A percentile compares a stretch with the other conserved stretches of the same genome.
phyloP scores from a whole-genome alignment of 208 protist species.

The Leishmania lainsoni region DNA sequence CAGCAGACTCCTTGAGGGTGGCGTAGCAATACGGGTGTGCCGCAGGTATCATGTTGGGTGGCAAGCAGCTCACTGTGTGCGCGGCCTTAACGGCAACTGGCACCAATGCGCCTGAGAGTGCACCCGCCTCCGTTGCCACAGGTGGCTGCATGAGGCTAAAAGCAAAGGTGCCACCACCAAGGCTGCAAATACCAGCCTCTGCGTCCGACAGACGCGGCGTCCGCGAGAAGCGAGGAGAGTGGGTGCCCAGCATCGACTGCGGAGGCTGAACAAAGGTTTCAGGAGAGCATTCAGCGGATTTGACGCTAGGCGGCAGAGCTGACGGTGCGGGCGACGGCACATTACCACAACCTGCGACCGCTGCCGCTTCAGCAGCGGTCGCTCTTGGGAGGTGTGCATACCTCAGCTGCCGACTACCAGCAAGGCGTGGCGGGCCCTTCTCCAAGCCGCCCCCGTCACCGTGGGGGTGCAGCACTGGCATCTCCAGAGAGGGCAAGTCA shows the following conservation, averaged over 20 bases:
- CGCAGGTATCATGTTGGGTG: conserved; percentile 16
- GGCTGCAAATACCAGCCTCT: background rate
- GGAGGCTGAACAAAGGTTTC: background rate
- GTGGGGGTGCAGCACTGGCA: conserved; percentile 2
- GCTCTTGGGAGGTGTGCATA: background rate
- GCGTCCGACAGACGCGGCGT: background rate
- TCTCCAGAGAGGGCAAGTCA: conserved; percentile 4
- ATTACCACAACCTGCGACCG: background rate
- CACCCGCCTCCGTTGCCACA: background rate
- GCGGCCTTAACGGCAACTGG: background rate
- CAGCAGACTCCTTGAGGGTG: background rate
- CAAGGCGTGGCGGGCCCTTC: background rate
- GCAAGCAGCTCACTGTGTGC: background rate
- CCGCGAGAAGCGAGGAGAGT: background rate
- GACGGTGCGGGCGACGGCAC: background rate
- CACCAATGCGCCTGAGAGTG: background rate
- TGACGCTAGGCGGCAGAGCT: background rate
- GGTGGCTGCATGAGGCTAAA: background rate
- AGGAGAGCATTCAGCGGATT: background rate
- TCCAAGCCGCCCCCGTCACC: background rate
- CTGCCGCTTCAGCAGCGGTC: background rate
- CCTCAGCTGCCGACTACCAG: background rate
- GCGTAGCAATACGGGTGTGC: conserved; percentile 28
- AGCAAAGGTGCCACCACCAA: background rate
- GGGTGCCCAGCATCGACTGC: no score